Evolutionary conservation across 257 asterid species (phyloP), one percentile per base, ranked within the genome.

Genomic region (Gentiana macrophylla): DNA sequence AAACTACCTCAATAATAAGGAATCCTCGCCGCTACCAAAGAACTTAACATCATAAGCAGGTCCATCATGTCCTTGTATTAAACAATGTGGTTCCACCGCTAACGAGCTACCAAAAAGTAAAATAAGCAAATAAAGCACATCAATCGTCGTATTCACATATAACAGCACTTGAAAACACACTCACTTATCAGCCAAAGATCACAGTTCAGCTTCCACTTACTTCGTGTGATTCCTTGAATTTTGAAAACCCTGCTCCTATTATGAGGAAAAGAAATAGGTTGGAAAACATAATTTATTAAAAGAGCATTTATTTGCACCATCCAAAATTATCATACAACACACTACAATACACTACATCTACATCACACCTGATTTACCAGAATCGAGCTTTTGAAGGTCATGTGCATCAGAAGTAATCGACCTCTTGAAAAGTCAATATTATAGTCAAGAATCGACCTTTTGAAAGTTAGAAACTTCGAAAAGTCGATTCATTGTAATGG

Each of bases 21-120:
- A 67, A 70, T 87, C 96, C n/a, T 87, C 82, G 2, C 55, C 73
- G n/a, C 60, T 36, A 3, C 74, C 75, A 12, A 80, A 91, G 68
- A 91, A 91, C 56, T 74, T 83, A 59, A 91, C 88, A 81, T 87
- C 98, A 78, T 91, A 91, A 74, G 88, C 95, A 48, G 98, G 95
- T 24, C 97, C 98, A 59, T 84, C 84, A 64, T 91, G 97, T 66
- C 94, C 98, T 75, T 76, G 81, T 44, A 79, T 74, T 71, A 76
- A 60, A 68, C 74, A 75, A 50, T 73, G 56, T 5, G 95, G 95
- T 62, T 84, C 96, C 54, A 93, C 88, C 72, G 69, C 75, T 50
- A 74, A 37, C 78, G 76, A 78, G 63, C 98, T 87, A 66, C 51
- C 45, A 43, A 50, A 63, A 49, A 55, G 32, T 50, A 49, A 44